These are phyloP conservation scores for grape (Vitis vinifera) DNA, from an alignment of 164 flowering plant species.

Conservation along the genomic window DNA sequence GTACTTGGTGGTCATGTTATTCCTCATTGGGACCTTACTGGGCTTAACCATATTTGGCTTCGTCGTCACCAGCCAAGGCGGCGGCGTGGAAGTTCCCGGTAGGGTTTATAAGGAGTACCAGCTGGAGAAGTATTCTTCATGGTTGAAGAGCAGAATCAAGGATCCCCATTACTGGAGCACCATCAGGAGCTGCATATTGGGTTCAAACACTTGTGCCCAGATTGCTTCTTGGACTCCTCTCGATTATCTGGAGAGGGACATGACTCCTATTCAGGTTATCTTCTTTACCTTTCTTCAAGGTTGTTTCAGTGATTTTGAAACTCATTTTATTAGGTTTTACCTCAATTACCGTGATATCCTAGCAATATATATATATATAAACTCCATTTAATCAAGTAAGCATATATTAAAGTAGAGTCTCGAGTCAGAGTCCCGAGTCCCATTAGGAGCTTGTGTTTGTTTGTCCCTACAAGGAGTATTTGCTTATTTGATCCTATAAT, in stretches of 20 bases:
- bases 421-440: too few relatives aligned
- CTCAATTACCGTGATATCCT: too few relatives aligned
- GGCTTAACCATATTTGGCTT: conserved; percentile 77
- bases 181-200: conserved; percentile 67
- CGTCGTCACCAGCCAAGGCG: conserved; percentile 70
- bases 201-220: conserved; percentile 73
- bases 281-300: neutral
- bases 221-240: conserved; percentile 74
- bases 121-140: conserved; percentile 63
- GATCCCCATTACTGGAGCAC: conserved; percentile 67
- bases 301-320: neutral
- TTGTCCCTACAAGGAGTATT: too few relatives aligned
- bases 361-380: too few relatives aligned
- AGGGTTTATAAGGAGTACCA: conserved; percentile 70
- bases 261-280: conserved; percentile 87
- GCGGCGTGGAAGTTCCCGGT: conserved; percentile 63
- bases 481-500: too few relatives aligned
- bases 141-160: conserved; percentile 62
- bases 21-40: conserved; percentile 60
- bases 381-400: too few relatives aligned
- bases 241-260: conserved; percentile 67
- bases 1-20: conserved; percentile 70
- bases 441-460: too few relatives aligned
- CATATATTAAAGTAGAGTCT: too few relatives aligned
- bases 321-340: too few relatives aligned